Evolutionary conservation across 331 rosid species (phyloP), one percentile per base, ranked within the genome.

Genomic region (Pyracantha coccinea): DNA sequence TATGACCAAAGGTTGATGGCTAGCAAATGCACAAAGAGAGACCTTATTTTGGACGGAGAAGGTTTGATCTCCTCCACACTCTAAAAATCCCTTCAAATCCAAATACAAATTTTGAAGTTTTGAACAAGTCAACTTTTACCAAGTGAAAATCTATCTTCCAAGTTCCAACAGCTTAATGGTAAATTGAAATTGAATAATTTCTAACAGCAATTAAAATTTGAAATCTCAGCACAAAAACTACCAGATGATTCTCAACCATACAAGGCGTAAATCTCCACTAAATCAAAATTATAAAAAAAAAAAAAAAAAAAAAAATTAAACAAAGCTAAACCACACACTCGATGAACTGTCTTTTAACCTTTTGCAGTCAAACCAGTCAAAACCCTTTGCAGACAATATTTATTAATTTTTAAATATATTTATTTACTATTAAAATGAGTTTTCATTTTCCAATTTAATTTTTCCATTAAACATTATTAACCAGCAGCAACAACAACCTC

Each of bases 351-450:
- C 55, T 1, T 72, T 23, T 17, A 4, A 29, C 76, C 63, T 72
- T 23, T 38, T 54, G 12, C 8, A 20, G 68, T 72, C 76, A 72
- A 72, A 72, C 76, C 76, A 8, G 76, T 72, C 76, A 58, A 58
- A 16, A 23, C 67, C 74, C 31, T 62, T 15, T 1, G 45, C 45
- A 38, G 45, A 32, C 66, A 71, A 62, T 19, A 27, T 8, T 8
- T 24, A 35, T 19, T 8, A n/a, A 50, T 54, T 53, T 71, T 35
- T 35, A 35, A 28, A 71, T n/a, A 52, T 38, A 52, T 17, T 6
- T 52, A 57, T 71, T 31, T 29, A 31, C 24, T 33, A 58, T 72
- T 33, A 2, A 72, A 72, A 24, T 72, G 38, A 25, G 67, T 54
- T 72, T 72, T 72, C 76, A 28, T 72, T 72, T 72, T n/a, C 55